A percentile compares a stretch with the other conserved stretches of the same genome.
These are phyloP conservation scores for Stephanodiscus triporus DNA, from an alignment of 108 stramenopile species.

Conservation along the genomic window DNA sequence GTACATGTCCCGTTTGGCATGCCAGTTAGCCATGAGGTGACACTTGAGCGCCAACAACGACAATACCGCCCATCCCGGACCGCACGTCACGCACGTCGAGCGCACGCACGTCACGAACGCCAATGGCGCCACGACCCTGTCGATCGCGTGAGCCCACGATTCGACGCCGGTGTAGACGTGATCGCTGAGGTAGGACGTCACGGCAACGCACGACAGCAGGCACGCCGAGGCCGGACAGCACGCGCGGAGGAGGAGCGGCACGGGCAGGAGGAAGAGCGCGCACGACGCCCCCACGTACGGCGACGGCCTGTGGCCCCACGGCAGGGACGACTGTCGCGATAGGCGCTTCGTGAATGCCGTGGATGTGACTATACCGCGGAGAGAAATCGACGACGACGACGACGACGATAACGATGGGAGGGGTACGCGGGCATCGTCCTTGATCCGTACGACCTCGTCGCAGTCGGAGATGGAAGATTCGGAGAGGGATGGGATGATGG, in stretches of 20 bases:
- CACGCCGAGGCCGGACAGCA: slow-evolving; percentile 30
- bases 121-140: slow-evolving; percentile 48
- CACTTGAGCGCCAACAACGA: slow-evolving; percentile 27
- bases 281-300: slow-evolving; percentile 44
- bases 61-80: slow-evolving; percentile 13
- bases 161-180: slow-evolving; percentile 53
- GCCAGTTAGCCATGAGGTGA: slow-evolving; percentile 38
- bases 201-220: slow-evolving; percentile 22
- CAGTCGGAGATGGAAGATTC: background rate
- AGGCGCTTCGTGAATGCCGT: slow-evolving; percentile 24
- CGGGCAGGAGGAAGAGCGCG: slow-evolving; percentile 42
- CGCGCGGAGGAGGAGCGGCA: slow-evolving; percentile 31
- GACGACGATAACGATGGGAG: too few species aligned
- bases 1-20: slow-evolving; percentile 39
- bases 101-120: slow-evolving; percentile 34
- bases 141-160: slow-evolving; percentile 37
- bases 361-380: slow-evolving; percentile 13
- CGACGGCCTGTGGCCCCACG: slow-evolving; percentile 52
- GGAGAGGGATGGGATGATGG: background rate
- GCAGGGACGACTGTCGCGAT: slow-evolving; percentile 40
- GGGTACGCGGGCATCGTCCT: too few species aligned
- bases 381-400: slow-evolving; percentile 4
- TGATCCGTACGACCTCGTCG: background rate
- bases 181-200: slow-evolving; percentile 49
- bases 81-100: slow-evolving; percentile 24